Evolutionary conservation across 2,329 filamentous ascomycete species (phyloP).

Genomic region (Blumeriella jaapii): DNA sequence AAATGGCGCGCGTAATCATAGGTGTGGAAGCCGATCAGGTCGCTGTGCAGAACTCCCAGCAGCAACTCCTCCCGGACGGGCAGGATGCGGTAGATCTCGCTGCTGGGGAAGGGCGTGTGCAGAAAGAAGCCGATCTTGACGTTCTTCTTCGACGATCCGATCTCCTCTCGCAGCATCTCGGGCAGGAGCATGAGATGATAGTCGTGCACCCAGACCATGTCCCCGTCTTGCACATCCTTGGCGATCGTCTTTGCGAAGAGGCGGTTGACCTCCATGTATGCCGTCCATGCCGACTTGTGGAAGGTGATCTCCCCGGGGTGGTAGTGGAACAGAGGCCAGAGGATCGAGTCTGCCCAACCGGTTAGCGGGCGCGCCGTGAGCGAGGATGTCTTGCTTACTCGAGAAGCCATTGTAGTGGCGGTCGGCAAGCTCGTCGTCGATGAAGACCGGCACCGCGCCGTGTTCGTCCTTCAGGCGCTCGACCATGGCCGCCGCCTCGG

Average conservation of each 20-base stretch:
- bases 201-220: slow-evolving; percentile 96
- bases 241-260: slow-evolving; percentile 83
- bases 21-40: slow-evolving; percentile 94
- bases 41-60: slow-evolving; percentile 79
- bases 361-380: slow-evolving; percentile 8
- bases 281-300: slow-evolving; percentile 87
- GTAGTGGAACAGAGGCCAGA: slow-evolving; percentile 98
- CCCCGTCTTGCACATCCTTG: slow-evolving; percentile 80
- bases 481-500: slow-evolving; percentile 64
- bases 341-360: slow-evolving; percentile 63
- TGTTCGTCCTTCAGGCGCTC: slow-evolving; percentile 76
- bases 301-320: slow-evolving; percentile 98
- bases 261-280: slow-evolving; percentile 85
- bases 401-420: slow-evolving; percentile 97
- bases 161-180: slow-evolving; percentile 85
- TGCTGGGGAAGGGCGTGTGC: slow-evolving; percentile 93
- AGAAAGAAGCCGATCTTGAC: slow-evolving; percentile 98
- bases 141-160: slow-evolving; percentile 71
- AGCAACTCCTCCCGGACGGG: slow-evolving; percentile 86
- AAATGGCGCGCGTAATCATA: slow-evolving; percentile 99
- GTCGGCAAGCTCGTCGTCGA: slow-evolving; percentile 87
- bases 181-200: slow-evolving; percentile 97
- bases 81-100: slow-evolving; percentile 91
- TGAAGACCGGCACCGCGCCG: slow-evolving; percentile 81
- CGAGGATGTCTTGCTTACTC: slow-evolving; percentile 45